A percentile compares a stretch with the other conserved stretches of the same genome.
Evolutionary conservation across 164 flowering plant species (phyloP).

Genomic region (Akebia trifoliata): DNA sequence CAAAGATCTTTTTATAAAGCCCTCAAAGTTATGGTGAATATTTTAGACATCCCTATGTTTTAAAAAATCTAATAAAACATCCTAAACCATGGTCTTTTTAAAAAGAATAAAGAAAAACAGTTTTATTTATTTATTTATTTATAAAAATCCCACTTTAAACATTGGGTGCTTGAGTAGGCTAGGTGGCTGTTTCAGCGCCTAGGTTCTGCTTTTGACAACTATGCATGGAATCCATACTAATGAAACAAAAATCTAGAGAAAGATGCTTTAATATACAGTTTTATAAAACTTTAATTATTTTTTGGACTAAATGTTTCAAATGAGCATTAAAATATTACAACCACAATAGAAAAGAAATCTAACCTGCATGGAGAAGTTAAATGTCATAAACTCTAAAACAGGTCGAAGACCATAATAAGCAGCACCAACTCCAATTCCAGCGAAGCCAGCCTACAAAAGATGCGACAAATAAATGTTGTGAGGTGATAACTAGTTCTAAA

Average conservation of each 20-base stretch:
- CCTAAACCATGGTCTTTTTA: no score
- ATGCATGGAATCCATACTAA: not conserved
- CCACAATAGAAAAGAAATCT: not conserved
- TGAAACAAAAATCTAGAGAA: not conserved
- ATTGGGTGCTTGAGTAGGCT: no score
- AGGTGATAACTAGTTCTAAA: not conserved
- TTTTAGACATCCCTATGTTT: no score
- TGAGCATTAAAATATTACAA: not conserved
- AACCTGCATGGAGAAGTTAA: conserved; percentile 99
- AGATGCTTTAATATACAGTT: not conserved
- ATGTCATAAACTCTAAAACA: conserved; percentile 95
- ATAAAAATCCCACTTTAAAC: no score
- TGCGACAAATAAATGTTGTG: not conserved
- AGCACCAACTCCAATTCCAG: conserved; percentile 98
- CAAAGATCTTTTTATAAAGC: no score
- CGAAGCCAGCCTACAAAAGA: conserved; percentile 79
- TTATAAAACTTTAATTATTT: not conserved
- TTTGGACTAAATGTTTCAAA: not conserved
- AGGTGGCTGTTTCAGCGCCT: no score
- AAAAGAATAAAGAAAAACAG: no score
- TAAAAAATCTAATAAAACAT: no score
- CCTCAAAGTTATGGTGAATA: no score
- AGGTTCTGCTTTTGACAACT: no score
- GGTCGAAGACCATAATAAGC: conserved; percentile 86
- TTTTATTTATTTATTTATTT: no score